phyloP scores from a whole-genome alignment of 2,329 filamentous ascomycete species.

The Aspergillus puulaauensis region DNA sequence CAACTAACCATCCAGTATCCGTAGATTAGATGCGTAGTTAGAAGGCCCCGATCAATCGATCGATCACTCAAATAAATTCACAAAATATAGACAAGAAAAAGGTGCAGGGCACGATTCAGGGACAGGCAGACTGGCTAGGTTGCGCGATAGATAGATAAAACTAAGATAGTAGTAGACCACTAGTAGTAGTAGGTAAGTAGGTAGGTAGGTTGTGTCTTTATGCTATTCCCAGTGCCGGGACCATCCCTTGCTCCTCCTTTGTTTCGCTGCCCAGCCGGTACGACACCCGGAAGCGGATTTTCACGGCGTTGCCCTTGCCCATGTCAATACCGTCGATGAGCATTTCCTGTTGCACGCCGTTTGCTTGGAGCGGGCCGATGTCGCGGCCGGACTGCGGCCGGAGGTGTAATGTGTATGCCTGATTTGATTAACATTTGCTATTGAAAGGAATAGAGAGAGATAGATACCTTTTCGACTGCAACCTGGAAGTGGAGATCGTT shows the following conservation, averaged over 20 bases:
- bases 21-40: neutral
- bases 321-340: slow-evolving; percentile 71
- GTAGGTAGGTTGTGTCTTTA: slow-evolving; percentile 33
- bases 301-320: slow-evolving; percentile 74
- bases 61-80: neutral
- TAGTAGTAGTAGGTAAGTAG: no score
- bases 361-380: slow-evolving; percentile 68
- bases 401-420: slow-evolving; percentile 79
- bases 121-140: neutral
- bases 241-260: slow-evolving; percentile 80
- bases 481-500: slow-evolving; percentile 84
- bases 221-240: slow-evolving; percentile 73
- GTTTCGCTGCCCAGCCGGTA: slow-evolving; percentile 66
- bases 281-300: slow-evolving; percentile 83
- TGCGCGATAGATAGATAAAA: neutral
- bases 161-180: neutral
- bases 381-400: slow-evolving; percentile 80
- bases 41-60: no score
- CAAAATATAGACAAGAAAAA: slow-evolving; percentile 13
- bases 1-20: neutral
- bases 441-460: neutral
- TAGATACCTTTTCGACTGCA: slow-evolving; percentile 84
- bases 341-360: slow-evolving; percentile 80
- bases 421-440: neutral
- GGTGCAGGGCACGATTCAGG: neutral